A percentile compares a stretch with the other conserved stretches of the same genome.
Evolutionary conservation across 2,329 filamentous ascomycete genomes (phyloP).

Genomic region (Sordariomycetes sp.): DNA sequence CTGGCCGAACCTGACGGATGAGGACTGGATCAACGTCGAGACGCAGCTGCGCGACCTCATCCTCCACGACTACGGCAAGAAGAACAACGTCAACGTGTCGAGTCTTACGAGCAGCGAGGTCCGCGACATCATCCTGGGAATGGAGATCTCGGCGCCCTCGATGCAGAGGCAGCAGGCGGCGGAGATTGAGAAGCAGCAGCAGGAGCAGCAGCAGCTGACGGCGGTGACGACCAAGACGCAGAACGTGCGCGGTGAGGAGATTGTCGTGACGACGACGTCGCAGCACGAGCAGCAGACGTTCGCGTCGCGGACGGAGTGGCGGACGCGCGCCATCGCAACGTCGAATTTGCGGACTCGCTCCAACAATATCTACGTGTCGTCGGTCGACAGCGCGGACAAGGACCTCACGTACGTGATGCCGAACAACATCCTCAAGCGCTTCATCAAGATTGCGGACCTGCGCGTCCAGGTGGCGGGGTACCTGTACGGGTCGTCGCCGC

Average conservation of each 20-base stretch:
- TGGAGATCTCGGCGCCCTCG: constrained; percentile 97
- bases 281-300: constrained; percentile 97
- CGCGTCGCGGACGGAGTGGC: constrained; percentile 97
- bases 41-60: constrained; percentile 91
- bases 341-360: constrained; percentile 86
- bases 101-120: constrained; percentile 95
- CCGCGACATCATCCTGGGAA: constrained; percentile 94
- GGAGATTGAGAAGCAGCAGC: constrained; percentile 97
- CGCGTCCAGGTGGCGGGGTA: constrained; percentile 95
- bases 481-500: constrained; percentile 82
- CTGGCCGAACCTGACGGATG: constrained; percentile 87
- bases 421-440: constrained; percentile 95
- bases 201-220: constrained; percentile 91
- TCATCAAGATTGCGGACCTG: constrained; percentile 94
- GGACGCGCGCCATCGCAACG: constrained; percentile 89
- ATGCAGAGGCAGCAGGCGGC: constrained; percentile 97
- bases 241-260: constrained; percentile 92
- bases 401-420: constrained; percentile 97
- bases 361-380: constrained; percentile 98
- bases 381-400: constrained; percentile 82
- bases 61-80: constrained; percentile 97
- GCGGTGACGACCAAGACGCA: constrained; percentile 97
- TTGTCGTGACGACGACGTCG: constrained; percentile 95
- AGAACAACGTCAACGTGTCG: constrained; percentile 98
- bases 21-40: constrained; percentile 99